Conservation (phyloP, 805 yeast species). For the Candida manassasensis region DNA sequence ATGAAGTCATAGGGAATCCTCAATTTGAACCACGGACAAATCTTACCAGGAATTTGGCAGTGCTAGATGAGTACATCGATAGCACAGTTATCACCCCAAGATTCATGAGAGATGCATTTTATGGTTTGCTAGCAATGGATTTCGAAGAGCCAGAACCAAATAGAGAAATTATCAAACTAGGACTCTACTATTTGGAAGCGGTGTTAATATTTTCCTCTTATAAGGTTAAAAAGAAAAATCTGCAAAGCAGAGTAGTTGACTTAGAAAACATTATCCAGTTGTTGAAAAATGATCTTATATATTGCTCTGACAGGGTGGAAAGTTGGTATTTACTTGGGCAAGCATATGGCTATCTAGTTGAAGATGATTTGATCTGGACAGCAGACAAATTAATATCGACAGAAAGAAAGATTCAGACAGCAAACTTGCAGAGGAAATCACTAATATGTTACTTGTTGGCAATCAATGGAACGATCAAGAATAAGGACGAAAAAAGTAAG, state of each 20-base stretch:
- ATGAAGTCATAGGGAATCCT: slow-evolving; percentile 69
- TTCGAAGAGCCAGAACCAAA: slow-evolving; percentile 23
- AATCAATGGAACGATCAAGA: slow-evolving; percentile 35
- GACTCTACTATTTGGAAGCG: slow-evolving; percentile 69
- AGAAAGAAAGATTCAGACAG: slow-evolving; percentile 59
- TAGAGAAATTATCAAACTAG: slow-evolving; percentile 35
- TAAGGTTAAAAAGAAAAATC: slow-evolving; percentile 64
- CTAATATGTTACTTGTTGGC: slow-evolving; percentile 76
- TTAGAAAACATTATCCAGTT: slow-evolving; percentile 67
- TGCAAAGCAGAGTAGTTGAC: slow-evolving; percentile 80
- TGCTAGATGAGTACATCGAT: slow-evolving; percentile 45
- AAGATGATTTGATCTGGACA: slow-evolving; percentile 90
- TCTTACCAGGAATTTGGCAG: slow-evolving; percentile 43
- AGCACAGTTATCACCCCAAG: slow-evolving; percentile 39
- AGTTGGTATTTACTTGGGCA: slow-evolving; percentile 84
- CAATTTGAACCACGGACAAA: slow-evolving; percentile 37
- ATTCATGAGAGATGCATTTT: slow-evolving; percentile 45
- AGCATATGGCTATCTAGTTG: slow-evolving; percentile 71
- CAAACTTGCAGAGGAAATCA: slow-evolving; percentile 62
- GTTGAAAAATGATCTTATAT: slow-evolving; percentile 61
- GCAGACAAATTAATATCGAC: slow-evolving; percentile 68
- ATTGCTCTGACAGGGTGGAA: slow-evolving; percentile 67
- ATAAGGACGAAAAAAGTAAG: slow-evolving; percentile 7
- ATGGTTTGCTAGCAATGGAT: slow-evolving; percentile 40
- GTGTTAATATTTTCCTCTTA: slow-evolving; percentile 64